Evolutionary conservation across 2,329 filamentous ascomycete species (phyloP).

Genomic region (Chrysoporthe austroafricana): DNA sequence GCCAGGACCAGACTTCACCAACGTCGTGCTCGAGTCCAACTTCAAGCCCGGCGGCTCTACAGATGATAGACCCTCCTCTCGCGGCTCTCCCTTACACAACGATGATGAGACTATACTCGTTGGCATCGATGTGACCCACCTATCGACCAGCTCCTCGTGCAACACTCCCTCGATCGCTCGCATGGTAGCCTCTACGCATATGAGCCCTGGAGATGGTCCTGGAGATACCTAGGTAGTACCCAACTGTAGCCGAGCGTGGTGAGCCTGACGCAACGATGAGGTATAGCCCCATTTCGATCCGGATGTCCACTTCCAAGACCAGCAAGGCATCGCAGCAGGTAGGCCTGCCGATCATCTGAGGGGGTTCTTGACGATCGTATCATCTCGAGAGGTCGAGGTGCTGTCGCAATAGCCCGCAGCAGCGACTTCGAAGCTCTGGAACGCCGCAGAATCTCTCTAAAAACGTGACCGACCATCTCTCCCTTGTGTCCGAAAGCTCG

Average conservation of each 20-base stretch:
- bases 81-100: no score
- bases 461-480: neutral
- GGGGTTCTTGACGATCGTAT: neutral
- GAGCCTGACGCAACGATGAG: neutral
- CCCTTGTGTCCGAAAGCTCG: neutral
- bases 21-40: neutral
- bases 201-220: no score
- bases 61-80: no score
- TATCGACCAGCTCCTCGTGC: neutral
- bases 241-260: no score
- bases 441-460: neutral
- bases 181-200: neutral
- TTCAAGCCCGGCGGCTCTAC: neutral
- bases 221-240: no score
- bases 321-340: neutral
- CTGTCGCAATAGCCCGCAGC: neutral
- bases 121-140: neutral
- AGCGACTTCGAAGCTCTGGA: neutral
- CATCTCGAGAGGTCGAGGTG: neutral
- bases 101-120: neutral
- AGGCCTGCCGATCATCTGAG: neutral
- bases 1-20: neutral
- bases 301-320: neutral
- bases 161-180: neutral
- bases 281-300: neutral